phyloP scores from a whole-genome alignment of 176 grass and related monocot genomes.

The Oryza nivara region DNA sequence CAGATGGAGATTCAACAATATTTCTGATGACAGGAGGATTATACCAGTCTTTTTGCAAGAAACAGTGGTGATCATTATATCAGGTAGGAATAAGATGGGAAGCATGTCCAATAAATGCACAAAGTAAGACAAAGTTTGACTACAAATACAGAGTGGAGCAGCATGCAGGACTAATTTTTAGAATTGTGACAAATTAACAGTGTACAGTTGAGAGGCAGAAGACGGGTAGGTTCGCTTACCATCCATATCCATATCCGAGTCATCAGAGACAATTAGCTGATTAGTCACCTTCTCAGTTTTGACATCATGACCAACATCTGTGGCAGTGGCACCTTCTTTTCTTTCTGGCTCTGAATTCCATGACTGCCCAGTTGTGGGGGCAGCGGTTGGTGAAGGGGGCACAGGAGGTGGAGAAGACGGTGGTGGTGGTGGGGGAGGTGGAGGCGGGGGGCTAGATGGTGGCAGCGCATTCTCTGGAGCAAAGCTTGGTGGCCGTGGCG shows the following conservation, averaged over 20 bases:
- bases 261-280: constrained; percentile 72
- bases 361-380: constrained; percentile 24
- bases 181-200: not conserved
- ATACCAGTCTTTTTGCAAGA: not conserved
- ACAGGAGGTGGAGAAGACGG: constrained; percentile 43
- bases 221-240: constrained; percentile 47
- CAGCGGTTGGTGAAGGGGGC: constrained; percentile 25
- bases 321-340: not conserved
- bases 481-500: constrained; percentile 30
- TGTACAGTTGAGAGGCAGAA: constrained; percentile 22
- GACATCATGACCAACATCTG: constrained; percentile 17
- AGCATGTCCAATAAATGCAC: constrained; percentile 14
- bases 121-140: constrained; percentile 12
- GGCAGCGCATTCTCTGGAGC: constrained; percentile 16
- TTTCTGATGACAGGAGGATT: constrained; percentile 21
- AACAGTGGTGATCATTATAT: not conserved
- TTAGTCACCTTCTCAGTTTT: constrained; percentile 37
- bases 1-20: constrained; percentile 2
- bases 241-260: constrained; percentile 96
- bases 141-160: constrained; percentile 9
- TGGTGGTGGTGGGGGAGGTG: constrained; percentile 38
- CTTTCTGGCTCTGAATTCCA: constrained; percentile 7
- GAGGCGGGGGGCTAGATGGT: constrained; percentile 42
- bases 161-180: not conserved
- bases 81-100: constrained; percentile 6